A percentile compares a stretch with the other conserved stretches of the same genome.
Conservation (phyloP, 148 eudicot species). For the Dysphania ambrosioides region DNA sequence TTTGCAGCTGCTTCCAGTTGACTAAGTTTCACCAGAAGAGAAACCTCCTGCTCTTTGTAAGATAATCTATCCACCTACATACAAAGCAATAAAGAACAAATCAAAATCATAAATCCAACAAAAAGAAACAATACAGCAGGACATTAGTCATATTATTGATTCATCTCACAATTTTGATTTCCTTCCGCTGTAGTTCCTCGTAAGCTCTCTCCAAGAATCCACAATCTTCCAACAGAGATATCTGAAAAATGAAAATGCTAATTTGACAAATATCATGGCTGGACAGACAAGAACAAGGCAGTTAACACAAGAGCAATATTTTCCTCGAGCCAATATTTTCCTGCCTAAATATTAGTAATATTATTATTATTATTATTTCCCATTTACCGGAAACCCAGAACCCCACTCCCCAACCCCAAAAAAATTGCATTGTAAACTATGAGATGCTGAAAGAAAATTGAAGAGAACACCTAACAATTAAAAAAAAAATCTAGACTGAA, state of each 20-base stretch:
- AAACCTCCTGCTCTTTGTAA: slow-evolving; percentile 82
- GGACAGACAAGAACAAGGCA: background rate
- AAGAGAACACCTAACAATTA: background rate
- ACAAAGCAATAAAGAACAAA: slow-evolving; percentile 15
- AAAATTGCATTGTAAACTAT: background rate
- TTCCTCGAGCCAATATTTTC: no score
- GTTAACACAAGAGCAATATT: slow-evolving; percentile 3
- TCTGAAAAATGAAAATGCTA: slow-evolving; percentile 34
- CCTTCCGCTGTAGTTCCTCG: slow-evolving; percentile 75
- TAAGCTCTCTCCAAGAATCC: slow-evolving; percentile 72
- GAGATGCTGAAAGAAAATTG: background rate
- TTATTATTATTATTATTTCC: no score
- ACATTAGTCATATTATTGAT: background rate
- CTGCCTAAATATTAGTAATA: no score
- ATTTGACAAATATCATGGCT: background rate
- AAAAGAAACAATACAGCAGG: background rate
- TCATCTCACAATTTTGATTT: slow-evolving; percentile 69
- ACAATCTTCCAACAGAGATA: slow-evolving; percentile 88
- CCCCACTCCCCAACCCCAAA: background rate
- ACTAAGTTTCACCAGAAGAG: slow-evolving; percentile 81
- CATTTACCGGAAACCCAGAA: background rate
- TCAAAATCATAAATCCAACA: slow-evolving; percentile 12
- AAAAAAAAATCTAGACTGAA: background rate
- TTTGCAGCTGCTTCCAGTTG: slow-evolving; percentile 68
- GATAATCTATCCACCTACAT: slow-evolving; percentile 78